A percentile compares a stretch with the other conserved stretches of the same genome.
Conservation (phyloP, 2,329 filamentous ascomycete species). For the Penicillium sp. region DNA sequence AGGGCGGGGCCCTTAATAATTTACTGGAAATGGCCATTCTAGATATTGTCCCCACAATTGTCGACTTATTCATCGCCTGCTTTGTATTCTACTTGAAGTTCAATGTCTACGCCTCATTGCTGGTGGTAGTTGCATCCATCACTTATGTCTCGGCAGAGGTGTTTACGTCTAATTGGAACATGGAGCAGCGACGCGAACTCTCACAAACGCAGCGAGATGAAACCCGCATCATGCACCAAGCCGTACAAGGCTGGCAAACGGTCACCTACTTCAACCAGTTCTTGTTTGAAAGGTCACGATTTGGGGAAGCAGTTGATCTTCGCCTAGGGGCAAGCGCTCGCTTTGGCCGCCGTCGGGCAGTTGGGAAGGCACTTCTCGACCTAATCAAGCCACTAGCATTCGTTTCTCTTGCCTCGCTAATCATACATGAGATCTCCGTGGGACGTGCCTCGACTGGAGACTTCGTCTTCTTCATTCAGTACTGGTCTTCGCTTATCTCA, state of each 20-base stretch:
- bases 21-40: conserved; percentile 62
- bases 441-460: conserved; percentile 55
- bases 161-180: conserved; percentile 39
- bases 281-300: conserved; percentile 54
- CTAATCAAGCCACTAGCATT: conserved; percentile 51
- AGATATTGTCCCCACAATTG: conserved; percentile 59
- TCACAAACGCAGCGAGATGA: conserved; percentile 50
- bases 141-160: conserved; percentile 54
- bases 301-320: conserved; percentile 26
- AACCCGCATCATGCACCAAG: conserved; percentile 57
- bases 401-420: conserved; percentile 48
- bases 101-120: conserved; percentile 58
- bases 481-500: conserved; percentile 56
- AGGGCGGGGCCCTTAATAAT: conserved; percentile 60
- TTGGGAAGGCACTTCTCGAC: conserved; percentile 16
- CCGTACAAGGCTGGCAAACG: conserved; percentile 60
- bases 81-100: conserved; percentile 60
- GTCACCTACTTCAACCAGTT: conserved; percentile 59
- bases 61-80: conserved; percentile 37
- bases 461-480: conserved; percentile 64
- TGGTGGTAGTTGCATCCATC: conserved; percentile 47
- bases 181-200: conserved; percentile 38
- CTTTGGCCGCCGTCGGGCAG: conserved; percentile 3
- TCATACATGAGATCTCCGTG: conserved; percentile 53
- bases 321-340: neutral